These are phyloP conservation scores for Dendrocalamus sinicus DNA, from an alignment of 176 grass and related monocot genomes.

Conservation along the genomic window DNA sequence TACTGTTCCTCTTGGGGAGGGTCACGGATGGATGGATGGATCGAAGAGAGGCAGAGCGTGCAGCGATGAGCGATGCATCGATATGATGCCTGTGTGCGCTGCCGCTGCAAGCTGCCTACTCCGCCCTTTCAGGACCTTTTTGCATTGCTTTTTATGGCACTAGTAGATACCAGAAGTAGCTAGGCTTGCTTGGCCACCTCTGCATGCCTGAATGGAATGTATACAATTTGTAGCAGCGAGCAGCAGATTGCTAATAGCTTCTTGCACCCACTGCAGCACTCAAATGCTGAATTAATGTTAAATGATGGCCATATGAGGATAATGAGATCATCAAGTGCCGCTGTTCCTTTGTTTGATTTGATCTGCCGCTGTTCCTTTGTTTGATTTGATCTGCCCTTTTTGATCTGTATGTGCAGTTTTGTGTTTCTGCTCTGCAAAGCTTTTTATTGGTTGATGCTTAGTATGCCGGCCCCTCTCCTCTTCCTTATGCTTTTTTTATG, in stretches of 20 bases:
- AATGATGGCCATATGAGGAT: background rate
- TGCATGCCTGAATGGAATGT: constrained; percentile 20
- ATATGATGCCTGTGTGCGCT: constrained; percentile 5
- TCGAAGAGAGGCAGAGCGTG: background rate
- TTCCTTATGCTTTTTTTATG: constrained; percentile 9
- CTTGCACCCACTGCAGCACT: background rate
- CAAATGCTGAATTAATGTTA: background rate
- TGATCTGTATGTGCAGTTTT: background rate
- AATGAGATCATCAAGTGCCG: background rate
- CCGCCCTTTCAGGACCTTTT: constrained; percentile 51
- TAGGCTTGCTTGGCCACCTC: constrained; percentile 47
- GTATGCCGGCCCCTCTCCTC: background rate
- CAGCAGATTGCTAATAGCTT: background rate
- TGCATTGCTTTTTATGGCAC: constrained; percentile 74
- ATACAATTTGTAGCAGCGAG: background rate
- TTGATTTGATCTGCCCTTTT: background rate
- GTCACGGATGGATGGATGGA: constrained; percentile 27
- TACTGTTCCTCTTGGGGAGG: constrained; percentile 46
- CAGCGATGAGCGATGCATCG: background rate
- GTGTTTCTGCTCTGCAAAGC: background rate
- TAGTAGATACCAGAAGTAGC: constrained; percentile 54
- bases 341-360: background rate
- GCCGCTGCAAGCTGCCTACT: constrained; percentile 15
- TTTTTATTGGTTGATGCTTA: background rate
- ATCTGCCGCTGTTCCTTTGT: background rate